Evolutionary conservation across 2,329 filamentous ascomycete species (phyloP).

Genomic region (Apiospora sp.): DNA sequence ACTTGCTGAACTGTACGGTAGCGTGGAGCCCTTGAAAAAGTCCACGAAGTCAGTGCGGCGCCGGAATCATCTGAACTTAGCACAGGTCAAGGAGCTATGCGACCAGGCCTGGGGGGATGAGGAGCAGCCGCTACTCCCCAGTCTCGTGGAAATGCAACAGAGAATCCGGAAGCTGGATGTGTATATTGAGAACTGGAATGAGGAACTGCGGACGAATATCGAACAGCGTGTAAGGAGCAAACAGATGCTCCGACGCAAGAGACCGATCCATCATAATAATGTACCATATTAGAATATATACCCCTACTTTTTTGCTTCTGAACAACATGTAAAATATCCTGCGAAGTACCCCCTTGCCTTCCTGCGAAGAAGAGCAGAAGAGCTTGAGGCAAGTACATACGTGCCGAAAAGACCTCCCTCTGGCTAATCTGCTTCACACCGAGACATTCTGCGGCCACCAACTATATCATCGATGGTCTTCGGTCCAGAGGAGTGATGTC

Average conservation of each 20-base stretch:
- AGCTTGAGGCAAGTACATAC: background rate
- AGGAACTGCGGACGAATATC: background rate
- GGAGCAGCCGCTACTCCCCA: conserved; percentile 38
- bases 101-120: conserved; percentile 47
- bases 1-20: conserved; percentile 46
- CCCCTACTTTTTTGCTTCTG: background rate
- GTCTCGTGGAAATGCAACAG: conserved; percentile 37
- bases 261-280: background rate
- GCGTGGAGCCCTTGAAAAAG: conserved; percentile 32
- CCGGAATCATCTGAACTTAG: conserved; percentile 40
- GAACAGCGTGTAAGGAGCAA: background rate
- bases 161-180: conserved; percentile 25
- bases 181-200: background rate
- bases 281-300: conserved; percentile 18
- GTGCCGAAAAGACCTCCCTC: too few relatives aligned
- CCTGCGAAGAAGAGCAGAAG: background rate
- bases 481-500: background rate
- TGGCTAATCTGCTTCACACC: background rate
- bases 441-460: background rate
- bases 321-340: background rate
- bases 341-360: background rate
- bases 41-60: conserved; percentile 33
- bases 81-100: conserved; percentile 45
- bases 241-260: background rate
- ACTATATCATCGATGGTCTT: background rate